Evolutionary conservation across 192 early-diverging fungal species (phyloP), one percentile per base, ranked within the genome.

Genomic region (Jimgerdemannia flammicorona): DNA sequence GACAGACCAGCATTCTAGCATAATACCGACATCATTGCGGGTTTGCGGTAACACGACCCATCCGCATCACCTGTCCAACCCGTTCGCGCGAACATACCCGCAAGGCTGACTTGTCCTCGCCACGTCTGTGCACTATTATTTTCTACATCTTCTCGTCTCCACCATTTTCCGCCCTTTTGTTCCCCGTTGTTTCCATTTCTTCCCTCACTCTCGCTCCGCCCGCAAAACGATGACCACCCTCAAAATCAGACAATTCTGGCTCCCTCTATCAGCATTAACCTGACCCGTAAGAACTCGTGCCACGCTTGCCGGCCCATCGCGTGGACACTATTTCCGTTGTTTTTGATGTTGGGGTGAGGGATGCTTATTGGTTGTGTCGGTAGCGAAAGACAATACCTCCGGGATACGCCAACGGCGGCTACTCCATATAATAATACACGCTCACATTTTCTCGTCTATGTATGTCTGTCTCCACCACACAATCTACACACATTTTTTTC

Each of bases 391-490:
- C 29, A 29, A 29, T 29, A 29, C 29, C 29, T 29, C 29, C 29
- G 29, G 29, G 29, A 29, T 29, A 29, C 29, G 29, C 29, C 29
- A 29, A 29, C 29, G 29, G 29, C 29, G 49, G 49, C 49, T 10
- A 14, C 49, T 14, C 8, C 49, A 59, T 10, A 59, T 14, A 59
- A 59, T 14, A 59, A 59, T 59, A 14, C 49, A 59, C 49, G 49
- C 49, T 59, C 49, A 59, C 49, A 59, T 59, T 59, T 59, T 14
- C 14, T 59, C 49, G 49, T 59, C 14, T 59, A 59, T 14, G 14
- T 59, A 59, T 59, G 49, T 59, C 49, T 59, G 6, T 14, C 14
- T 10, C 49, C 2, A 59, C 49, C 77, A 41, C 41, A 81, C 59
- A 7, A 39, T 70, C 8, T 39, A 63, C 18, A 8, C 43, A 4